Evolutionary conservation across 345 rosid species (phyloP).

Genomic region (Camelina neglecta): DNA sequence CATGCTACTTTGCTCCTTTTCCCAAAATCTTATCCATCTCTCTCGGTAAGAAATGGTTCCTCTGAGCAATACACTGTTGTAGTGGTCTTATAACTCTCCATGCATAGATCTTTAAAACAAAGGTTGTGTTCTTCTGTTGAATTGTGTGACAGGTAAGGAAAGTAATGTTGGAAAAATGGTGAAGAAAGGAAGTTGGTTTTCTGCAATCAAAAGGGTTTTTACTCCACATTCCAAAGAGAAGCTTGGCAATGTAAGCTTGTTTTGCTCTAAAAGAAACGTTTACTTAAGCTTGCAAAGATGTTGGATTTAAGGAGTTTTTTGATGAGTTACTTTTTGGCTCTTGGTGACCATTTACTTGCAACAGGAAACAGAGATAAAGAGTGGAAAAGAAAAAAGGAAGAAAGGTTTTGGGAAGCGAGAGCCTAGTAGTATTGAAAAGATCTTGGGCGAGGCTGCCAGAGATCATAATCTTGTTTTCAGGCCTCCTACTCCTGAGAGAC

Average conservation of each 20-base stretch:
- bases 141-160: conserved; percentile 48
- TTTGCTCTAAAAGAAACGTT: conserved; percentile 7
- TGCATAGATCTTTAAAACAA: conserved; percentile 35
- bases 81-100: conserved; percentile 15
- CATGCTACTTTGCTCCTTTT: conserved; percentile 28
- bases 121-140: conserved; percentile 31
- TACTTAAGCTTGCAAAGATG: conserved; percentile 21
- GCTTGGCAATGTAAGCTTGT: conserved; percentile 56
- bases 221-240: conserved; percentile 76
- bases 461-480: conserved; percentile 73
- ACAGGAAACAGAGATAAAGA: conserved; percentile 69
- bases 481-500: conserved; percentile 59
- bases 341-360: not conserved
- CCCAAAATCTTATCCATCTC: conserved; percentile 9
- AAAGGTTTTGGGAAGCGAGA: conserved; percentile 68
- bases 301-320: conserved; percentile 27
- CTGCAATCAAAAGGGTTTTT: conserved; percentile 88
- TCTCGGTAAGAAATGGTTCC: conserved; percentile 24
- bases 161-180: conserved; percentile 86
- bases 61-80: not conserved
- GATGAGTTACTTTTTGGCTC: conserved; percentile 34
- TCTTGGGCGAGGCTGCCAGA: conserved; percentile 90
- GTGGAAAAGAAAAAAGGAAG: conserved; percentile 75
- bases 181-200: conserved; percentile 94
- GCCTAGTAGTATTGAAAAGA: conserved; percentile 96